These are phyloP conservation scores for Monosporascus ibericus DNA, from an alignment of 2,329 filamentous ascomycete genomes.

Conservation along the genomic window DNA sequence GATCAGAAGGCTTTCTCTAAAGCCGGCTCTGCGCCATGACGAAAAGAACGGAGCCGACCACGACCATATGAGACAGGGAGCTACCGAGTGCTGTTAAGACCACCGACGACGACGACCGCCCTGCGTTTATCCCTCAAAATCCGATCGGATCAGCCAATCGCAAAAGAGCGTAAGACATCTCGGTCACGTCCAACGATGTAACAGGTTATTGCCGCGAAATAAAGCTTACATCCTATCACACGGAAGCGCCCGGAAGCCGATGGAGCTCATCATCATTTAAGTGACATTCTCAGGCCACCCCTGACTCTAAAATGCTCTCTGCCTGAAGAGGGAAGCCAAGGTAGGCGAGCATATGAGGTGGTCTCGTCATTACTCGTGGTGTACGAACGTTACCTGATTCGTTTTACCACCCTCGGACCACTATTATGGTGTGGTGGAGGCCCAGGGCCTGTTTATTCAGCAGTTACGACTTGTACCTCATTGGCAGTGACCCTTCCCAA, in stretches of 20 bases:
- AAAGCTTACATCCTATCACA: too few species aligned
- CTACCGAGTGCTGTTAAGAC: too few species aligned
- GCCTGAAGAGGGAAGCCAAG: not conserved
- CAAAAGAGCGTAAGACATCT: not conserved
- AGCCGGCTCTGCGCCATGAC: not conserved
- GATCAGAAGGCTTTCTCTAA: slow-evolving; percentile 35
- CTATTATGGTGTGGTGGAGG: slow-evolving; percentile 9
- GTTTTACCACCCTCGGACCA: slow-evolving; percentile 13
- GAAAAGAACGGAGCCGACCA: not conserved
- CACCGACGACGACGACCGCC: not conserved
- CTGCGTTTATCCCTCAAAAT: not conserved
- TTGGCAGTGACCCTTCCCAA: too few species aligned
- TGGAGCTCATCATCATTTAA: too few species aligned
- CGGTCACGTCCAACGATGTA: too few species aligned
- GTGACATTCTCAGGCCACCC: too few species aligned
- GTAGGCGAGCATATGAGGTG: not conserved
- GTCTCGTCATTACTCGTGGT: slow-evolving; percentile 29
- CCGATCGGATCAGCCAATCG: not conserved
- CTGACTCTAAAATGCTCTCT: not conserved
- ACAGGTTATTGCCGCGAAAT: too few species aligned
- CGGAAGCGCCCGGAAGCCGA: too few species aligned
- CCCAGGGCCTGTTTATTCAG: not conserved
- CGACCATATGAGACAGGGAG: not conserved
- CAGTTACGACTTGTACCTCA: too few species aligned
- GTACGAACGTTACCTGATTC: slow-evolving; percentile 32